Percentiles rank a stretch among this genome's conserved stretches.
Conservation (phyloP, 2,329 filamentous ascomycete genomes). For the Neonectria faginata region DNA sequence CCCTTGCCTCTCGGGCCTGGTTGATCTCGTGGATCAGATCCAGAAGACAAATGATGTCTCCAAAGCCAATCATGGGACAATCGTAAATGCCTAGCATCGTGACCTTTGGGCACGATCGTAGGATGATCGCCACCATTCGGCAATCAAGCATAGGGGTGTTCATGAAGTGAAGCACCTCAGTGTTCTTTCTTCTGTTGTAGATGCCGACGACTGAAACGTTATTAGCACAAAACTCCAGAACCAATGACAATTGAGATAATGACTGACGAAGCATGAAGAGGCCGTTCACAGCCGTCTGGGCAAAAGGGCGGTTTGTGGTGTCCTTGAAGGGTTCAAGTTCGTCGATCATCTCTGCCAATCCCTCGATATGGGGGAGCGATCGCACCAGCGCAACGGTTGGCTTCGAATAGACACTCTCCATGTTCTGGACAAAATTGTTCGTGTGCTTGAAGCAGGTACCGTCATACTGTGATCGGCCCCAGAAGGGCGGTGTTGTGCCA, state of each 20-base stretch:
- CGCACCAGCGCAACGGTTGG: constrained; percentile 20
- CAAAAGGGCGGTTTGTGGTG: constrained; percentile 23
- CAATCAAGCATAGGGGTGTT: constrained; percentile 49
- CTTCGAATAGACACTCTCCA: not conserved
- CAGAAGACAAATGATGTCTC: constrained; percentile 49
- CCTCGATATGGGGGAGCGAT: constrained; percentile 23
- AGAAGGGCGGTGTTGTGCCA: constrained; percentile 22
- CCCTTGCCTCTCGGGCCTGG: constrained; percentile 27
- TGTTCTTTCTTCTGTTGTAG: constrained; percentile 24
- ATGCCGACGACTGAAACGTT: constrained; percentile 43
- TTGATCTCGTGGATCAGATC: constrained; percentile 54
- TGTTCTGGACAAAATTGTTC: not conserved
- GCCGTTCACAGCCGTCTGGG: constrained; percentile 25
- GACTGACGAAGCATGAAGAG: constrained; percentile 41
- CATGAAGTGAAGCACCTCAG: constrained; percentile 48
- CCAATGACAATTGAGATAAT: not conserved
- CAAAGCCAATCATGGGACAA: constrained; percentile 53
- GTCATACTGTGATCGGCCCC: not conserved
- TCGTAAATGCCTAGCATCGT: constrained; percentile 52
- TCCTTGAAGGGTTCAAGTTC: not conserved
- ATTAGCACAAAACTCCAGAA: constrained; percentile 22
- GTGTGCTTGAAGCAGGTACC: not conserved
- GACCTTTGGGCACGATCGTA: constrained; percentile 48
- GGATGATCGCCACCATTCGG: constrained; percentile 50
- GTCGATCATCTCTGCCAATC: constrained; percentile 10